Conservation (phyloP, 352 stramenopile genomes). For the Phytophthora sojae region DNA sequence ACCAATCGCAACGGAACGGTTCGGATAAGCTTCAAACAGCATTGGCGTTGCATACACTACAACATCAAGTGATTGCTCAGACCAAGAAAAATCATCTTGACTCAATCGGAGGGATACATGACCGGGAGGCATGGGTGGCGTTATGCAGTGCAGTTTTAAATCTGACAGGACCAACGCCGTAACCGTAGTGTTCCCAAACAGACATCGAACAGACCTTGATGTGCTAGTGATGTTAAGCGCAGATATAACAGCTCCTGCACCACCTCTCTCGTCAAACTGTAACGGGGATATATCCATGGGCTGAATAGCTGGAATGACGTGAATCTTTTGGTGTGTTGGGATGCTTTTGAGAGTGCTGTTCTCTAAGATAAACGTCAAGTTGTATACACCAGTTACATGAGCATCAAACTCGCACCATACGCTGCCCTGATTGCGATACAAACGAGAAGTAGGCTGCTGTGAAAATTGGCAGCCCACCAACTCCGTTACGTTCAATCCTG, state of each 20-base stretch:
- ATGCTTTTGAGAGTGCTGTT: slow-evolving; percentile 20
- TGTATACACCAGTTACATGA: slow-evolving; percentile 34
- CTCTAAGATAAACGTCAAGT: slow-evolving; percentile 28
- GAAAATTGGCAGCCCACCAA: slow-evolving; percentile 44
- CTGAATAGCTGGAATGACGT: slow-evolving; percentile 38
- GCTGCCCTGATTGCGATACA: slow-evolving; percentile 16
- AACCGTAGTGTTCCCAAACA: slow-evolving; percentile 39
- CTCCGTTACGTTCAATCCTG: slow-evolving; percentile 31
- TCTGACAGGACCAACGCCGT: slow-evolving; percentile 38
- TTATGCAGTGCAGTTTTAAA: slow-evolving; percentile 40
- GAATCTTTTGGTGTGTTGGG: slow-evolving; percentile 34
- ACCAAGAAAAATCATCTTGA: slow-evolving; percentile 53
- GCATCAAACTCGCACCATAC: slow-evolving; percentile 45
- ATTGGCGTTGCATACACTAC: slow-evolving; percentile 40
- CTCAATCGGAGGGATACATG: slow-evolving; percentile 29
- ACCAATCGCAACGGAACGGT: slow-evolving; percentile 8
- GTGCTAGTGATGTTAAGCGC: slow-evolving; percentile 30
- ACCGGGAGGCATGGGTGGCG: slow-evolving; percentile 38
- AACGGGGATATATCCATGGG: slow-evolving; percentile 29
- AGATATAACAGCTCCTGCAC: slow-evolving; percentile 42
- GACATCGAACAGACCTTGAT: slow-evolving; percentile 41
- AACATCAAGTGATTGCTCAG: slow-evolving; percentile 35
- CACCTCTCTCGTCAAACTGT: slow-evolving; percentile 59
- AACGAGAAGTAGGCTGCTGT: slow-evolving; percentile 13
- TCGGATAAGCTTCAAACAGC: slow-evolving; percentile 38